These are phyloP conservation scores for Microsporum audouinii DNA, from an alignment of 2,329 filamentous ascomycete species.

Conservation along the genomic window DNA sequence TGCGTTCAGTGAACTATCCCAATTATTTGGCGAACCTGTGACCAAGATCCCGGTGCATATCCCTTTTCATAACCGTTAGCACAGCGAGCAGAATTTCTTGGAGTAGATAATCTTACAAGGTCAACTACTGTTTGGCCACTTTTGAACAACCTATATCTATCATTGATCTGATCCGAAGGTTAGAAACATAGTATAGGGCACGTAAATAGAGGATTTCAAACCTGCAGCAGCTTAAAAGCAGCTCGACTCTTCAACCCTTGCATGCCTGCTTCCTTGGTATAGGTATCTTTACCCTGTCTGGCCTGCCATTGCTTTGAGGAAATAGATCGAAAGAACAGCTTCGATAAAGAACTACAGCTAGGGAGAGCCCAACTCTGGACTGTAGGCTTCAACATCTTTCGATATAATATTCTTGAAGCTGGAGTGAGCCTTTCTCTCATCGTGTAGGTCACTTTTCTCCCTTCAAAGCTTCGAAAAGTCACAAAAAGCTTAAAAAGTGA, in stretches of 20 bases:
- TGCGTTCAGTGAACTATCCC: neutral
- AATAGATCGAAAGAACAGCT: neutral
- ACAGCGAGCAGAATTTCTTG: neutral
- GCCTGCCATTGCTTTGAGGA: slow-evolving; percentile 74
- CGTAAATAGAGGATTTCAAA: slow-evolving; percentile 25
- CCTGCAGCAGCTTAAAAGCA: slow-evolving; percentile 85
- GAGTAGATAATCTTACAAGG: slow-evolving; percentile 44
- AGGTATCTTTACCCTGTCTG: slow-evolving; percentile 63
- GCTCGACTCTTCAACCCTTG: slow-evolving; percentile 77
- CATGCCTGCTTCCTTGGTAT: slow-evolving; percentile 62
- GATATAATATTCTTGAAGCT: neutral
- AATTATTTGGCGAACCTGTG: slow-evolving; percentile 32
- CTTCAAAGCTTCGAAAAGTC: neutral
- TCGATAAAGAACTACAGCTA: neutral
- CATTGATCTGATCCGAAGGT: slow-evolving; percentile 54
- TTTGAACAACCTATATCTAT: slow-evolving; percentile 67
- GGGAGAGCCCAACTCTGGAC: neutral
- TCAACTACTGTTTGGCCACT: slow-evolving; percentile 79
- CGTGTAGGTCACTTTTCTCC: neutral
- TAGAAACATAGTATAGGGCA: neutral
- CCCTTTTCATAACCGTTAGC: slow-evolving; percentile 22
- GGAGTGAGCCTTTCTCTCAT: neutral
- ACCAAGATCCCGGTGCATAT: slow-evolving; percentile 50
- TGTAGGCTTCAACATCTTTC: neutral
- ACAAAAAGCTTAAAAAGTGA: neutral